Evolutionary conservation across 345 rosid genomes (phyloP).

Genomic region (Camelina laxa): DNA sequence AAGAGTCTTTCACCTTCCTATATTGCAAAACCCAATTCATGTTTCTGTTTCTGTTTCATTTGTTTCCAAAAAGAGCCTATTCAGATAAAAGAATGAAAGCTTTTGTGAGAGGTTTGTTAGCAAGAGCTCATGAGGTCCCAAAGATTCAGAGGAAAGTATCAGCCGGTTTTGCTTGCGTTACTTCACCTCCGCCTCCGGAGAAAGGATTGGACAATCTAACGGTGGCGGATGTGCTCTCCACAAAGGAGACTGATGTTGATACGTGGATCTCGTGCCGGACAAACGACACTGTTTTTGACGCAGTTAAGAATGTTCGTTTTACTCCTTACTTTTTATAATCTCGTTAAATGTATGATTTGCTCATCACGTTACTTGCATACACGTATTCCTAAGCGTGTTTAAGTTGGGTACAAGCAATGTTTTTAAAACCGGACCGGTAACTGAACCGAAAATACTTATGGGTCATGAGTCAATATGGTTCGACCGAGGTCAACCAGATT

Average conservation of each 20-base stretch:
- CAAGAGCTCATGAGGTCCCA: slow-evolving; percentile 36
- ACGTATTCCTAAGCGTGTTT: not conserved
- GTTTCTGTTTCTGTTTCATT: slow-evolving; percentile 18
- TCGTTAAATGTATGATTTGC: not conserved
- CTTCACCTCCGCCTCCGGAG: slow-evolving; percentile 49
- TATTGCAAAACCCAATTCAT: slow-evolving; percentile 17
- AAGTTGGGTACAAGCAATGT: not conserved
- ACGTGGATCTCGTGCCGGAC: slow-evolving; percentile 72
- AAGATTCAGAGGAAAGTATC: slow-evolving; percentile 38
- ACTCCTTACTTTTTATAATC: not conserved
- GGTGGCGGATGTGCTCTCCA: slow-evolving; percentile 73
- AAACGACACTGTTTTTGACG: slow-evolving; percentile 73
- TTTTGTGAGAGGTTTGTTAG: slow-evolving; percentile 38
- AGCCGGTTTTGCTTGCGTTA: slow-evolving; percentile 34
- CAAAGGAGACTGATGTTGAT: slow-evolving; percentile 53
- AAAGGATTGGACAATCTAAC: slow-evolving; percentile 79
- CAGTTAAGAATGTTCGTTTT: slow-evolving; percentile 67
- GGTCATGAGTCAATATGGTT: no score
- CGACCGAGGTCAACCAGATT: no score
- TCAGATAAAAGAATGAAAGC: slow-evolving; percentile 29
- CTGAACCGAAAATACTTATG: no score
- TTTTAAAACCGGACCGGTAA: no score
- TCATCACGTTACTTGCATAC: slow-evolving; percentile 20
- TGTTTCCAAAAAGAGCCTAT: not conserved
- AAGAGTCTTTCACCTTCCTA: slow-evolving; percentile 14